Percentiles rank a stretch among this genome's conserved stretches.
Conservation (phyloP, 768 basidiomycete species). For the Russula sp. region DNA sequence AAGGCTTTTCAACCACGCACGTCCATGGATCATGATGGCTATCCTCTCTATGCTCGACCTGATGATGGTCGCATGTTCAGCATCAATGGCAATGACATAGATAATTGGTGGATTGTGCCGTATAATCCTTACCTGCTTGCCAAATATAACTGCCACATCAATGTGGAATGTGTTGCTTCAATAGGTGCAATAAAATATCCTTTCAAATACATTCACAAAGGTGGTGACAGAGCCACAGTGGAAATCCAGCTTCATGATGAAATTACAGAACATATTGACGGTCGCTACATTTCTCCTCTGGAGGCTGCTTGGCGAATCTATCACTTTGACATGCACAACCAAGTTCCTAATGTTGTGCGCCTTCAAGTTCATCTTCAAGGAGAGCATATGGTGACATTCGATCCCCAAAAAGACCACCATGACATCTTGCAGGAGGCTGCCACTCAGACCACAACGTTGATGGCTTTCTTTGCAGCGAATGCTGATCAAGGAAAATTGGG, state of each 20-base stretch:
- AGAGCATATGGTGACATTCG: not conserved
- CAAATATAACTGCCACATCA: not conserved
- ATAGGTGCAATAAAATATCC: not conserved
- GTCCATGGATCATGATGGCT: not conserved
- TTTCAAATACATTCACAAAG: no score
- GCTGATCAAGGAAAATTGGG: no score
- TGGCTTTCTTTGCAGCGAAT: not conserved
- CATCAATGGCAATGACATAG: not conserved
- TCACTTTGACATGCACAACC: not conserved
- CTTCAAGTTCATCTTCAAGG: not conserved
- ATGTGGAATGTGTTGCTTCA: not conserved
- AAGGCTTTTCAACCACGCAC: not conserved
- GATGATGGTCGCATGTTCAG: not conserved
- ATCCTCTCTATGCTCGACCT: not conserved
- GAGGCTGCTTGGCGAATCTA: not conserved
- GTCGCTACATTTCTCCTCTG: not conserved
- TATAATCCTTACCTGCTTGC: no score
- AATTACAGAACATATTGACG: not conserved
- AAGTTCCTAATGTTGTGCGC: not conserved
- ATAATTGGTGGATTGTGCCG: not conserved
- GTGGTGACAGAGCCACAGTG: not conserved
- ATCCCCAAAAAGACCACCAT: not conserved
- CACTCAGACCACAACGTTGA: not conserved
- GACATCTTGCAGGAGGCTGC: accelerated
- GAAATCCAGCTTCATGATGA: not conserved